These are phyloP conservation scores for Jatropha curcas DNA, from an alignment of 345 rosid genomes.

Conservation along the genomic window DNA sequence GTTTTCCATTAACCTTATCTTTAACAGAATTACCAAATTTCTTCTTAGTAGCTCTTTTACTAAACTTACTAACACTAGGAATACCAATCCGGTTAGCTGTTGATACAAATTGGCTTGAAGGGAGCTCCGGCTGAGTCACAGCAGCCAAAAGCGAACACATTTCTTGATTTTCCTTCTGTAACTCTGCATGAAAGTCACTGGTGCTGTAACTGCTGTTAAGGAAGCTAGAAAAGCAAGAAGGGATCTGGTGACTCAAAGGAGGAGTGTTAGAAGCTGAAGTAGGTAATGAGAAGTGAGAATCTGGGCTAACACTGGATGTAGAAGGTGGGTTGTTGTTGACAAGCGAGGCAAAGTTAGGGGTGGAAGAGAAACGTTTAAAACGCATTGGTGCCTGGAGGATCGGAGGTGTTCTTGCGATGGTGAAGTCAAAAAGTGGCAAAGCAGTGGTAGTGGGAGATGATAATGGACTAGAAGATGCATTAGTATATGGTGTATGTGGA, in stretches of 20 bases:
- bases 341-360: neutral
- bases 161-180: conserved; percentile 25
- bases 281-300: conserved; percentile 33
- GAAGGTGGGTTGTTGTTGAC: neutral
- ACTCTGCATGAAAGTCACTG: conserved; percentile 21
- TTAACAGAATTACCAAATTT: neutral
- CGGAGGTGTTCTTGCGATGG: conserved; percentile 47
- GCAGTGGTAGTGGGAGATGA: conserved; percentile 36
- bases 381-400: conserved; percentile 45
- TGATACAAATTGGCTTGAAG: conserved; percentile 60
- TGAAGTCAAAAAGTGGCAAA: conserved; percentile 52
- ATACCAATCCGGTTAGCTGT: conserved; percentile 17
- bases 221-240: neutral
- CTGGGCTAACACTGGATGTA: neutral
- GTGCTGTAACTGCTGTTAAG: neutral
- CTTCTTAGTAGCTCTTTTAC: conserved; percentile 20
- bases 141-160: conserved; percentile 24
- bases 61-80: neutral
- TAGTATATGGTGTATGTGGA: neutral
- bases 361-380: conserved; percentile 33
- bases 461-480: neutral
- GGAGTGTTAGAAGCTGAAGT: conserved; percentile 12
- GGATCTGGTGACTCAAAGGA: conserved; percentile 10
- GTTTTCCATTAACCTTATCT: conserved; percentile 11
- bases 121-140: conserved; percentile 60